Base-by-base conservation (phyloP, 2,329 filamentous ascomycete species). In the Botrytis porri region DNA sequence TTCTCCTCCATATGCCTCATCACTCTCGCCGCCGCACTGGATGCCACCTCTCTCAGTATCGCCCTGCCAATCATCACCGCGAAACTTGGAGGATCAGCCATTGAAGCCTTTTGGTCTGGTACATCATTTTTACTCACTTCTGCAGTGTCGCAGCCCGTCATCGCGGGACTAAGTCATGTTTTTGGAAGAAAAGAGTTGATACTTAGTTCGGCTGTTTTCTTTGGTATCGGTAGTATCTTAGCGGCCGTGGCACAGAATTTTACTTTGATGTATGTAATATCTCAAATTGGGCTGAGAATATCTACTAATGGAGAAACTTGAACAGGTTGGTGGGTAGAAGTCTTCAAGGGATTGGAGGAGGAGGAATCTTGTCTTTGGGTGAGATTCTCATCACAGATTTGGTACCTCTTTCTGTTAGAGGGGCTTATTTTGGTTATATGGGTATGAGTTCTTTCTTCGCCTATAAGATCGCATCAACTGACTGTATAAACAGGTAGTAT, bases 71-170 rank as follows among this genome's bases (percentile, higher is more conserved):
- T 84, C 59, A 87, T 89, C 73, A 84, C 86, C n/a, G 75, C 80
- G 12, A 84, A 84, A 32, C 82, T 90, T 10, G 76, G 83, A 41
- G 87, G 87, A 61, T 84, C 84, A 0, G 87, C 86, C 3, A 85
- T 89, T 45, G 84, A 92, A 81, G 88, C 89, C 0, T 93, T 93
- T 78, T 93, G 90, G 91, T 87, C 89, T 20, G 91, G 90, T 2
- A 93, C 91, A 7, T 89, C 88, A 25, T 93, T 92, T 76, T 83
- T 93, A 7, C 85, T 93, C 8, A 88, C 89, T 4, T 89, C 87
- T 72, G 89, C 90, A 0, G 86, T 90, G 43, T 84, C 88, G 60
- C 86, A 90, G 76, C 89, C 88, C 59, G 81, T 82, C 74, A 79
- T 82, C 79, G 76, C 77, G 39, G 78, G 81, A 3, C 78, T 85